Conservation (phyloP, 495 filamentous ascomycete genomes). For the Penicillium silybi region DNA sequence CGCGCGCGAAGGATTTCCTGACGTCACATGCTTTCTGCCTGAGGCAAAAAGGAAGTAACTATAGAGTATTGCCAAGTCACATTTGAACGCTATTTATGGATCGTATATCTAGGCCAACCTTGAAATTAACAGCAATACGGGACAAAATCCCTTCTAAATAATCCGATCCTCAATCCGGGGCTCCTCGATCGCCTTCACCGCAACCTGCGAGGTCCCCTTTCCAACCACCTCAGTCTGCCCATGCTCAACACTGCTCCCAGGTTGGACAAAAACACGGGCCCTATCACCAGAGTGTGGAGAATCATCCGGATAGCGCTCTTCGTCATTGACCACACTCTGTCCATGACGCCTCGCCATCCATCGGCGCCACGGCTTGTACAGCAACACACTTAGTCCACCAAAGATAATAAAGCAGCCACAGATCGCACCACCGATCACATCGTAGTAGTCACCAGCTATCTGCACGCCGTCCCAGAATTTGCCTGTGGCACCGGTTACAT, state of each 20-base stretch:
- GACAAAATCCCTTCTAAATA: neutral
- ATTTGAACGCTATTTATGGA: neutral
- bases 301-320: slow-evolving; percentile 24
- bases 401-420: slow-evolving; percentile 78
- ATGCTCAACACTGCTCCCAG: neutral
- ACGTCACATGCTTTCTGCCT: neutral
- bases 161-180: slow-evolving; percentile 17
- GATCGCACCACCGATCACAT: slow-evolving; percentile 81
- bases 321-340: slow-evolving; percentile 19
- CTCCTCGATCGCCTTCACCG: slow-evolving; percentile 15
- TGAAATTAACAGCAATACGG: neutral
- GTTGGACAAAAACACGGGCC: neutral
- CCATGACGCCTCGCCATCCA: slow-evolving; percentile 48
- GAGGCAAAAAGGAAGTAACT: neutral
- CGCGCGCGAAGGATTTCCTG: neutral
- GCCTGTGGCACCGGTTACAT: slow-evolving; percentile 68
- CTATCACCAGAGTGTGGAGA: neutral
- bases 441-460: slow-evolving; percentile 72
- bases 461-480: slow-evolving; percentile 84
- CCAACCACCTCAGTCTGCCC: slow-evolving; percentile 5
- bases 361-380: slow-evolving; percentile 75
- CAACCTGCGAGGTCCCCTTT: slow-evolving; percentile 14
- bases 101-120: neutral
- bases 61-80: neutral
- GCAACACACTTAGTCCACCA: slow-evolving; percentile 63